Percentiles rank a stretch among this genome's conserved stretches.
Conservation (phyloP, 169 alveolate species). For the Plasmodium gonderi region DNA sequence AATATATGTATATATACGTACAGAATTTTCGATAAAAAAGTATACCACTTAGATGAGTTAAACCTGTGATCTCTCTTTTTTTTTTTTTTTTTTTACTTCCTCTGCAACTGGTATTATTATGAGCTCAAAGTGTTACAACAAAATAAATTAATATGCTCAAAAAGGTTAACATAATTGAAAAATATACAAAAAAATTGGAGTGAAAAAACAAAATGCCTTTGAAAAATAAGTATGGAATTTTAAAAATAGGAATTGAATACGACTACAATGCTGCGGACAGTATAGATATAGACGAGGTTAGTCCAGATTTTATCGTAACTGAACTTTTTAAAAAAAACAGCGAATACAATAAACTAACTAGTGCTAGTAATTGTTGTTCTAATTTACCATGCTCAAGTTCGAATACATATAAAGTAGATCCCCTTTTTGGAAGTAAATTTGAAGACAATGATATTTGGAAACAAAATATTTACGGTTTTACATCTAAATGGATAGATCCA, state of each 20-base stretch:
- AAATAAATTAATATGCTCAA: too few species aligned
- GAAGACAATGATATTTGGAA: conserved; percentile 60
- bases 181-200: background rate
- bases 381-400: background rate
- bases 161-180: background rate
- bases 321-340: conserved; percentile 15
- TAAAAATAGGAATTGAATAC: conserved; percentile 57
- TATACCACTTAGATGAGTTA: background rate
- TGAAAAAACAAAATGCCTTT: conserved; percentile 40
- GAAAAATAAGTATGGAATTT: conserved; percentile 56
- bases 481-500: conserved; percentile 65
- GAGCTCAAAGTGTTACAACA: too few species aligned
- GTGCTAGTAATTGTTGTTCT: background rate
- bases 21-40: background rate
- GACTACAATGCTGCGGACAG: conserved; percentile 10
- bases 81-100: too few species aligned
- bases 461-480: conserved; percentile 49
- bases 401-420: conserved; percentile 33
- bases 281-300: background rate
- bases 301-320: conserved; percentile 45
- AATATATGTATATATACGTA: background rate
- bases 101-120: too few species aligned
- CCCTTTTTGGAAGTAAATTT: conserved; percentile 54
- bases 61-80: too few species aligned
- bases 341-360: background rate